Evolutionary conservation across 345 rosid genomes (phyloP).

Genomic region (Salix caprea): DNA sequence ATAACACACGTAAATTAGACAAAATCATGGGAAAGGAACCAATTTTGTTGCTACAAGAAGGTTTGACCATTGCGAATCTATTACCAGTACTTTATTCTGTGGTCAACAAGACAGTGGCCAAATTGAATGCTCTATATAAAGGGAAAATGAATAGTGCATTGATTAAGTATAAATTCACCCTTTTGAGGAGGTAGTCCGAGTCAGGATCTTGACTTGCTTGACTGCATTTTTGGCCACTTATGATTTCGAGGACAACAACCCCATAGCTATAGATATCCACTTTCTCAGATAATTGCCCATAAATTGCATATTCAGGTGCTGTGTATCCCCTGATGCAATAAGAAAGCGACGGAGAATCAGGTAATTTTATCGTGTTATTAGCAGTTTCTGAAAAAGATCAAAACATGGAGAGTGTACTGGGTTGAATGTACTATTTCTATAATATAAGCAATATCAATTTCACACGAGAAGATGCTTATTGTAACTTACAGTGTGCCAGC

Average conservation of each 20-base stretch:
- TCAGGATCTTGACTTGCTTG: slow-evolving; percentile 6
- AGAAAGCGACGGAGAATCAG: too few species aligned
- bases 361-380: too few species aligned
- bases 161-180: not conserved
- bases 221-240: slow-evolving; percentile 32
- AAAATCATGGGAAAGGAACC: not conserved
- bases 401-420: too few species aligned
- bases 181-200: slow-evolving; percentile 23
- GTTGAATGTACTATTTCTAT: too few species aligned
- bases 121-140: not conserved
- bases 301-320: slow-evolving; percentile 40
- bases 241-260: slow-evolving; percentile 35
- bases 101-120: too few species aligned
- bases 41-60: too few species aligned
- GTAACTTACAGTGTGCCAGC: slow-evolving; percentile 44
- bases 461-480: not conserved
- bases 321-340: slow-evolving; percentile 28
- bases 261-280: slow-evolving; percentile 43
- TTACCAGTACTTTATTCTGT: too few species aligned
- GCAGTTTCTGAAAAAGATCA: too few species aligned
- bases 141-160: not conserved
- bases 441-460: not conserved
- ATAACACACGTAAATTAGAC: not conserved
- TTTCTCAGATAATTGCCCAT: slow-evolving; percentile 39
- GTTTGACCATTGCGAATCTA: too few species aligned